Evolutionary conservation across 768 basidiomycete species (phyloP), one percentile per base, ranked within the genome.

Genomic region (Cubamyces lactineus): DNA sequence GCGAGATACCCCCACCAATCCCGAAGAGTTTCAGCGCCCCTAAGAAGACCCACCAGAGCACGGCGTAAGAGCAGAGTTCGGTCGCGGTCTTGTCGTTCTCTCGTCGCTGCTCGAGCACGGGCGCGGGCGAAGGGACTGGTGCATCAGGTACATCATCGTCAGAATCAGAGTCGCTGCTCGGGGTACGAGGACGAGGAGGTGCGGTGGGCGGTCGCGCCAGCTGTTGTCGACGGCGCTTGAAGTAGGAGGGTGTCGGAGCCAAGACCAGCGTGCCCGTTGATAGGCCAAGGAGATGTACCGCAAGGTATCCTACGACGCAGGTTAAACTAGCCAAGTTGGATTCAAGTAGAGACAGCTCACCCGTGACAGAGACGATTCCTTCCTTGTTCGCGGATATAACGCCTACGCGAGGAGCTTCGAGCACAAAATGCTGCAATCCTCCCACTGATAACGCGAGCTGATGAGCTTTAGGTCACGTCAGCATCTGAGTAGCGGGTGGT

Each of bases 301-400:
- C 83, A 17, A 98, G 81, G 74, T 98, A 98, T 4, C 97, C 96
- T 88, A 53, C 19, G 26, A 24, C 23, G 50, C 38, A 16, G 40
- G 23, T 21, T 17, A 53, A 24, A 23, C 7, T 1, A 1, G 47
- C 49, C 23, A 40, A n/a, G n/a, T n/a, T n/a, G n/a, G n/a, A n/a
- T n/a, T n/a, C n/a, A n/a, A n/a, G n/a, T n/a, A n/a, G n/a, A 21
- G 41, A 55, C 19, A 16, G 54, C 75, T 59, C 57, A 89, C 91
- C 93, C 57, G 84, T 73, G 19, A 96, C 79, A 1, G 92, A 94
- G 34, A 89, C 79, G 21, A 99, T 70, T 0, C 97, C 97, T 73
- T 99, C 97, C 70, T 97, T 97, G 78, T 99, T 98, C 19, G 85
- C 82, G 38, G 84, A 86, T 38, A 98, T 66, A 3, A 96, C 49